Base-by-base conservation (phyloP, 345 rosid genomes). In the Angophora floribunda region DNA sequence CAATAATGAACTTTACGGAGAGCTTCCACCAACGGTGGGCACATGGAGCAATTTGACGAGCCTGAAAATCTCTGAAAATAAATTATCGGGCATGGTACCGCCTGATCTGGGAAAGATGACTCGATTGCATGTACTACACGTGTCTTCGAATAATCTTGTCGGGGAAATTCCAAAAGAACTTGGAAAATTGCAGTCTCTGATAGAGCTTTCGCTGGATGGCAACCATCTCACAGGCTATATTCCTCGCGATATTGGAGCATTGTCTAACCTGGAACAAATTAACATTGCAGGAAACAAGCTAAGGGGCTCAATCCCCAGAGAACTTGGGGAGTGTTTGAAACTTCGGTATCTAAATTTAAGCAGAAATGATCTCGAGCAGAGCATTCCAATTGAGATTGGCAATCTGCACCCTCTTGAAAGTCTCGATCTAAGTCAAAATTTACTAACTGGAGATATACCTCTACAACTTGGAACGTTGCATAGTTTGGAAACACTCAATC, bases 121-220 rank as follows among this genome's bases (percentile, higher is more conserved):
- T 24, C 75, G 30, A 15, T 80, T 91, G 4, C 86, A 50, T 7
- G 12, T 5, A 51, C 88, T 89, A 1, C 36, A 88, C 59, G 88
- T 91, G 22, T 88, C 90, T 13, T 55, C 57, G 1, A 91, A 91
- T 36, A 86, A 50, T 85, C 26, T 88, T 13, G 41, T 3, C 0
- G 90, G 91, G 45, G 75, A 11, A 36, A 89, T 89, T 51, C 88
- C 88, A 7, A 51, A 75, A 22, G 87, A 70, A 24, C 52, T 91
- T 22, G 88, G 87, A 26, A 55, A 44, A 19, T 53, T 91, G 47
- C 28, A 17, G 4, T 19, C 21, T 14, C 32, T 91, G 70, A 4
- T 51, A 0, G 22, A 4, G 11, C 90, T 88, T 85, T 86, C 1
- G 16, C 50, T 91, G 21, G 50, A 52, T 22, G 17, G 26, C 16